Base-by-base conservation (phyloP, 129 eudicot genomes). In the Artemisia annua region DNA sequence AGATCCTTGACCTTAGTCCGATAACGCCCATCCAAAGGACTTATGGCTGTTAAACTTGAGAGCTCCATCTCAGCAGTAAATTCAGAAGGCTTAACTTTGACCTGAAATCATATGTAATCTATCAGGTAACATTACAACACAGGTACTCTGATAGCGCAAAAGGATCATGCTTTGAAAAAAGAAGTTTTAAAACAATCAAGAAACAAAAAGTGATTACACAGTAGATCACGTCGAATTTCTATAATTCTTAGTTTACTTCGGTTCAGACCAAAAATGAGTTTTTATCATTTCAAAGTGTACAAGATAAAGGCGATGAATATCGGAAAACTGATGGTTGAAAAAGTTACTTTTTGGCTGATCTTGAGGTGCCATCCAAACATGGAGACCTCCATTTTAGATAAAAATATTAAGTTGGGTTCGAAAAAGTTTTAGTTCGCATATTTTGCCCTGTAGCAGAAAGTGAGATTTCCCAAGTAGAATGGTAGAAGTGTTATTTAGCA, bases 1-100 rank as follows among this genome's bases (percentile, higher is more conserved):
- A 94, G 75, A 32, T 90, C 98, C 86, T 94, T 86, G 56, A 87
- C 93, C 76, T 86, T 87, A 66, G 24, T 72, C 92, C 98, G 75
- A 62, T 94, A 94, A 26, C 96, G 93, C 32, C 99, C 99, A 73
- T 94, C 99, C 72, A 94, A 71, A 7, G 97, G 97, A 61, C 91
- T 90, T 60, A 94, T 57, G 63, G 97, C 96, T 9, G 85, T 79
- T 76, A 94, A 86, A 78, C 86, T 85, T 50, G 91, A 83, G 43
- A 83, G 97, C 82, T 90, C 97, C 79, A 75, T 20, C 59, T 82
- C 91, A 55, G 58, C 20, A 55, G 82, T 77, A 83, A 62, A 74
- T 51, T 73, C 82, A 70, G 73, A 73, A 84, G 84, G 32, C 75
- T 74, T 62, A 69, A 17, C 70, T 54, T 74, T 83, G 51, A 81